Evolutionary conservation across 768 basidiomycete species (phyloP).

Genomic region (Russula ochroleuca): DNA sequence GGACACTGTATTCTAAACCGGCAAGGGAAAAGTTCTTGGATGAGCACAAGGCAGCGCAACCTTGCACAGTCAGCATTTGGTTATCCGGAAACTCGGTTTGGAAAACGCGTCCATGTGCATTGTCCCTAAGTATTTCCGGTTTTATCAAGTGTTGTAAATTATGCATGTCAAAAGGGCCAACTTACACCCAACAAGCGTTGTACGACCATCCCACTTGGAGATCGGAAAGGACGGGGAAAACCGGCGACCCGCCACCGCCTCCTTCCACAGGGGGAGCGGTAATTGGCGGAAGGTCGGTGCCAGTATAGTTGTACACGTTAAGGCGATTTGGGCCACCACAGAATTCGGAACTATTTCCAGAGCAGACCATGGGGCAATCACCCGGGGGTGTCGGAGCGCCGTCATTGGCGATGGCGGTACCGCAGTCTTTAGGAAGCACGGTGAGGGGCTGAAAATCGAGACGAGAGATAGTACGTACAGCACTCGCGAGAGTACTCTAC

Average conservation of each 20-base stretch:
- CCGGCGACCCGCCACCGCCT: constrained; percentile 9
- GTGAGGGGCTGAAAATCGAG: background rate
- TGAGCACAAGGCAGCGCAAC: constrained; percentile 58
- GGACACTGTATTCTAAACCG: constrained; percentile 58
- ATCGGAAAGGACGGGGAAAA: constrained; percentile 17
- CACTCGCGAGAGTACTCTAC: constrained; percentile 48
- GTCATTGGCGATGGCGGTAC: constrained; percentile 41
- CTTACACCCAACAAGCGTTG: constrained; percentile 49
- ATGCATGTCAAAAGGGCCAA: background rate
- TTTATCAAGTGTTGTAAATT: background rate
- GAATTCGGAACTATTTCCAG: constrained; percentile 57
- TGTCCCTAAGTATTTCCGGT: constrained; percentile 41
- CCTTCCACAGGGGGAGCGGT: constrained; percentile 21
- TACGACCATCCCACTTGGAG: constrained; percentile 26
- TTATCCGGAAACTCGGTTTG: constrained; percentile 39
- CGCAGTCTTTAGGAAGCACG: constrained; percentile 44
- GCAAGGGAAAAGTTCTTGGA: constrained; percentile 58
- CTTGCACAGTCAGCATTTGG: constrained; percentile 50
- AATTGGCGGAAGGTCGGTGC: constrained; percentile 42
- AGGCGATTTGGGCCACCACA: constrained; percentile 71
- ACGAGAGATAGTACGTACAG: constrained; percentile 37
- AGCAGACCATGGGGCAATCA: constrained; percentile 65
- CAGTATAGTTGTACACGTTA: constrained; percentile 68
- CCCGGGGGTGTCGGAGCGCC: constrained; percentile 45
- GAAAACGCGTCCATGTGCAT: constrained; percentile 61